Evolutionary conservation across 495 filamentous ascomycete species (phyloP).

Genomic region (Pyrenopolyporus hunteri): DNA sequence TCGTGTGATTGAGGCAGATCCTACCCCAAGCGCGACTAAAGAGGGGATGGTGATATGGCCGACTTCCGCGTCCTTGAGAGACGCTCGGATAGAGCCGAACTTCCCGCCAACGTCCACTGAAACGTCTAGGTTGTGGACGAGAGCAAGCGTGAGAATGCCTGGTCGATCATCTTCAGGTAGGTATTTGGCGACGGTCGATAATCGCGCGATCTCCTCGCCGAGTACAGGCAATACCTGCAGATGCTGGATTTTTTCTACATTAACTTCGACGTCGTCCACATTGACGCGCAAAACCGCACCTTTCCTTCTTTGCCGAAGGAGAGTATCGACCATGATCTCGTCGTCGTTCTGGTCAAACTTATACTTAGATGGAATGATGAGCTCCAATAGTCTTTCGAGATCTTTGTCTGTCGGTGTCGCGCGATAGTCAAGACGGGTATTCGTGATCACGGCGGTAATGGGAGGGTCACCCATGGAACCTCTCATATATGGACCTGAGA

Average conservation of each 20-base stretch:
- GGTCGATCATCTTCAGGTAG: constrained; percentile 95
- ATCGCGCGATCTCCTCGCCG: constrained; percentile 74
- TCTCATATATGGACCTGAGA: constrained; percentile 70
- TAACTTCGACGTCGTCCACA: constrained; percentile 64
- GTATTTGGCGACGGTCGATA: constrained; percentile 91
- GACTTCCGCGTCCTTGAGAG: constrained; percentile 66
- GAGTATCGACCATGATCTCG: constrained; percentile 91
- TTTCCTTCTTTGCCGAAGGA: constrained; percentile 87
- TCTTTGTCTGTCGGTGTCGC: constrained; percentile 77
- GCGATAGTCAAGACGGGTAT: constrained; percentile 76
- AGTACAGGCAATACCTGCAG: constrained; percentile 70
- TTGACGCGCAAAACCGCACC: constrained; percentile 80
- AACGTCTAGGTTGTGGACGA: constrained; percentile 66
- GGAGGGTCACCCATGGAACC: constrained; percentile 57
- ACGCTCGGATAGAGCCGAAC: constrained; percentile 67
- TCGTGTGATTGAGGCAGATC: constrained; percentile 62
- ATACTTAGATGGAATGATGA: constrained; percentile 90
- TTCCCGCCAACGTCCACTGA: constrained; percentile 64
- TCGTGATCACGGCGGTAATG: constrained; percentile 58
- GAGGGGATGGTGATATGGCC: constrained; percentile 87
- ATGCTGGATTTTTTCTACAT: constrained; percentile 63
- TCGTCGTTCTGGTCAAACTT: constrained; percentile 86
- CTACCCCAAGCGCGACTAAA: constrained; percentile 75
- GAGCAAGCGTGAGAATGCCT: constrained; percentile 76
- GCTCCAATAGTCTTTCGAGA: constrained; percentile 77